A percentile compares a stretch with the other conserved stretches of the same genome.
phyloP scores from a whole-genome alignment of 129 eudicot species.

The Flaveria sonorensis region DNA sequence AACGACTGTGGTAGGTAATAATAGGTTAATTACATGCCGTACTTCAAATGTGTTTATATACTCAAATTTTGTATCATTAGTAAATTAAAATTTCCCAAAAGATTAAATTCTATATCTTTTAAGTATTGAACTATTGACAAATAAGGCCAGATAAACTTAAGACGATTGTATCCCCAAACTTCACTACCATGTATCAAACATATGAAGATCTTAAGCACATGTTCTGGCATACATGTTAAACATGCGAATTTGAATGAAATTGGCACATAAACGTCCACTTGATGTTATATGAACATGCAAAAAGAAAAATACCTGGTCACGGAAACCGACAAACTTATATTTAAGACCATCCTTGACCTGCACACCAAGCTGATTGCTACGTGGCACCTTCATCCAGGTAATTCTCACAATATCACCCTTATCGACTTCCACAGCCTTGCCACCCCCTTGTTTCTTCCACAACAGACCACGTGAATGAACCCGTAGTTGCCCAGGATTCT shows the following conservation, averaged over 20 bases:
- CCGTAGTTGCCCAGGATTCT: conserved; percentile 84
- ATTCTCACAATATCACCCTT: conserved; percentile 58
- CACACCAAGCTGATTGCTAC: conserved; percentile 87
- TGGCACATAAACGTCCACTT: not conserved
- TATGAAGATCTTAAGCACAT: not conserved
- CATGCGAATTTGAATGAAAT: not conserved
- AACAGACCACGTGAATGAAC: conserved; percentile 75
- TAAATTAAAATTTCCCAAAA: not conserved
- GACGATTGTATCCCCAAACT: not conserved
- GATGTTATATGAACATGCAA: conserved; percentile 1
- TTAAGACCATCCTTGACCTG: conserved; percentile 72
- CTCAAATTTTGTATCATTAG: not conserved
- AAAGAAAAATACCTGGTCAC: conserved; percentile 63
- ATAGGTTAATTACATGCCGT: not conserved
- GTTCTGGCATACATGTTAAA: not conserved
- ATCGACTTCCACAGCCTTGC: conserved; percentile 93
- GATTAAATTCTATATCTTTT: not conserved
- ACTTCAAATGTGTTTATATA: not conserved
- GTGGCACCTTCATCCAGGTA: conserved; percentile 95
- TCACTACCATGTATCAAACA: not conserved
- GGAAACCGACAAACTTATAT: conserved; percentile 90
- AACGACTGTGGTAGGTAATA: not conserved
- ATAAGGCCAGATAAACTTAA: not conserved
- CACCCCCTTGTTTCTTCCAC: conserved; percentile 99
- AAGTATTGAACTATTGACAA: not conserved